Evolutionary conservation across 2,329 filamentous ascomycete species (phyloP), one percentile per base, ranked within the genome.

Genomic region (Bipolaris cookei): DNA sequence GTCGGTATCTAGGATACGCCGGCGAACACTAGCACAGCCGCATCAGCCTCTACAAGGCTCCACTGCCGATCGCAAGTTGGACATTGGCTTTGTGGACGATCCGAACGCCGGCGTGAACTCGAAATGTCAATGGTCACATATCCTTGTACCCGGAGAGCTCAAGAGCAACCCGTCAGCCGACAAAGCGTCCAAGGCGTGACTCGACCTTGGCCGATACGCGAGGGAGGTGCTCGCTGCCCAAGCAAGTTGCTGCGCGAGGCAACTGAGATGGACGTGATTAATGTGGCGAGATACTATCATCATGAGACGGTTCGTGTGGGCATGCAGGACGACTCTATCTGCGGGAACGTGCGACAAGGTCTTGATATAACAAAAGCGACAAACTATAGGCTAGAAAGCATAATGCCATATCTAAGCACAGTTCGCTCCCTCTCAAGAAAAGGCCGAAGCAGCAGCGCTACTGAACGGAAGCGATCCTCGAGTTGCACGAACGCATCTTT

Each of bases 231-330:
- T 28, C 25, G 25, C 25, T 10, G 25, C 25, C 25, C 25, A 28
- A 28, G 39, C 14, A 20, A 44, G n/a, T 7, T 51, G 35, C 51
- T 47, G 25, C 35, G 13, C 13, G 68, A 79, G 54, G 77, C 73
- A 34, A 79, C 72, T 8, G 38, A 65, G 3, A 74, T 75, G 61
- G 67, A 60, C 0, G 76, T 79, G 4, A 51, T 73, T 1, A 78
- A 81, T 45, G 67, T 82, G 16, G 75, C 77, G 34, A 68, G 75
- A 53, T 76, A 82, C 56, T 81, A 80, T 68, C 59, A 80, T 61
- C 72, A 80, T 59, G 70, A 80, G 61, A 81, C 73, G 30, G 77
- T 82, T 48, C 62, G 63, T 51, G 38, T 51, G 50, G 39, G 49
- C 21, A n/a, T 4, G 13, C 30, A 51, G 18, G 39, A 51, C 11